Conservation (phyloP, 768 basidiomycete genomes). For the Lactarius hatsudake region DNA sequence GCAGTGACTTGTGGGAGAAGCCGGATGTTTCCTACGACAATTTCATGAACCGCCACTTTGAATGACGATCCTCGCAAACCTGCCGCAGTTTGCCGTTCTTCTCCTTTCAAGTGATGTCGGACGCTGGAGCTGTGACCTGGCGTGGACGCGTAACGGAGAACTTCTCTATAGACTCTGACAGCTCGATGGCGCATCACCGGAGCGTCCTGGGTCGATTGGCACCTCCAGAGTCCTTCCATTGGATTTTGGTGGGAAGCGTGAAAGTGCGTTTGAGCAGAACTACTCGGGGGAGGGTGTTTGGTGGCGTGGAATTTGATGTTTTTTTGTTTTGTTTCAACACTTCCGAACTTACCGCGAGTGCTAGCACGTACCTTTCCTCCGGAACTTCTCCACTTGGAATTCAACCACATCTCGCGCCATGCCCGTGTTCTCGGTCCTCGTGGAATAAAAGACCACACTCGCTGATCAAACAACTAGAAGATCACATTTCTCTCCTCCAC, state of each 20-base stretch:
- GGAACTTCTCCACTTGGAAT: constrained; percentile 15
- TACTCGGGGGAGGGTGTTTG: not conserved
- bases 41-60: constrained; percentile 14
- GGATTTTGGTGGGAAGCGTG: constrained; percentile 3
- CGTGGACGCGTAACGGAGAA: not conserved
- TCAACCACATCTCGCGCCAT: constrained; percentile 19
- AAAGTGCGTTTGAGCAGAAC: constrained; percentile 3
- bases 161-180: constrained; percentile 15
- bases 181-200: constrained; percentile 11
- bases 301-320: not conserved
- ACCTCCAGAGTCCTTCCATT: constrained; percentile 1
- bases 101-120: constrained; percentile 5
- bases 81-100: constrained; percentile 7
- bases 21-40: not conserved
- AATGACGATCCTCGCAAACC: constrained; percentile 10
- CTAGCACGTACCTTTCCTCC: constrained; percentile 4
- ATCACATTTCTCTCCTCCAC: constrained; percentile 13
- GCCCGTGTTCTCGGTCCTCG: constrained; percentile 20
- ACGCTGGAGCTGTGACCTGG: not conserved
- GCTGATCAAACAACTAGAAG: constrained; percentile 23
- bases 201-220: constrained; percentile 14
- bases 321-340: not conserved
- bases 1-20: not conserved
- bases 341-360: not conserved
- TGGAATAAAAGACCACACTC: constrained; percentile 18